Base-by-base conservation (phyloP, 1,139 yeast species). In the Geotrichum macrosporum region DNA sequence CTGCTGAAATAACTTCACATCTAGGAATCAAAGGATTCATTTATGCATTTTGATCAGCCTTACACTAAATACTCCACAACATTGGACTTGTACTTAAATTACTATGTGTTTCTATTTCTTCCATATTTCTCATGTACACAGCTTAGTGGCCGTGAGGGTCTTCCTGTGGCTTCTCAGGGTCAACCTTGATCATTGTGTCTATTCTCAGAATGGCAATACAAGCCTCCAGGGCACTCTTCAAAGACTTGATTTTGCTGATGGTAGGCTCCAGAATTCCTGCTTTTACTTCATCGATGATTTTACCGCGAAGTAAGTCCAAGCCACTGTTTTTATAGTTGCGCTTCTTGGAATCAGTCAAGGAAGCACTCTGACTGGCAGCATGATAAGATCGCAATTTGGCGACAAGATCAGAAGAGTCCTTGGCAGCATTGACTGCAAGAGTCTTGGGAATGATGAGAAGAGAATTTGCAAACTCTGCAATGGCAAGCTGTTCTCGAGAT, bases 171-270 rank as follows among this genome's bases (percentile, higher is more conserved):
- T 88, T 94, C 62, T 92, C 98, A 26, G 98, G 98, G 58, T 89
- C 94, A 51, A 94, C 96, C 47, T 88, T 85, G 63, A 94, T 92
- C 95, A 92, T 88, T 48, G 98, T 94, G 68, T 94, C 99, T 62
- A 94, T 94, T 75, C 99, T 83, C 60, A 94, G 76, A 56, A 94
- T 92, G 35, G 98, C 95, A 66, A 94, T 82, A 70, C 98, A 92
- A 2, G 99, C 99, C 71, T 94, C 99, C 58, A 94, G 78, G 12
- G 98, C 97, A 50, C 94, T 82, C 70, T 94, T 89, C 64, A 94
- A 78, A 16, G 96, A 83, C 69, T 88, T 88, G 63, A 92, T 76
- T 71, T 94, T 94, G 61, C 94, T 82, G 64, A 92, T 76, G 24
- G 96, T 85, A 51, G 99, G 99, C 67, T 94, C 99, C 58, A 94